Base-by-base conservation (phyloP, 2,329 filamentous ascomycete species). In the Cladosporium sp. region DNA sequence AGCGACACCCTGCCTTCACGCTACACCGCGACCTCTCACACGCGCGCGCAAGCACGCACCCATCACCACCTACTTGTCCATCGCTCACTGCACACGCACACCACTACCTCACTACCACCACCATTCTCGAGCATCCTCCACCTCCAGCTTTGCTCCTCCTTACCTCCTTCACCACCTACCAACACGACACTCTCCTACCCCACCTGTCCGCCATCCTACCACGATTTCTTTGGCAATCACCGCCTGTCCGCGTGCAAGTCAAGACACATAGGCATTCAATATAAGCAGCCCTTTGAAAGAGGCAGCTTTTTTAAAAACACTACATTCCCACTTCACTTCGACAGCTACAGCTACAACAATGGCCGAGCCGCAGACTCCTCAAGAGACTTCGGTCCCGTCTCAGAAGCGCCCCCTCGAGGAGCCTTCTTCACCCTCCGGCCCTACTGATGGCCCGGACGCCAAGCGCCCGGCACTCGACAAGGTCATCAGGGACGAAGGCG, bases 391-490 rank as follows among this genome's bases (percentile, higher is more conserved):
- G 67, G 80, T 80, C 68, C 87, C 87, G 60, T 90, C 88, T 67
- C 88, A 92, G 76, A 99, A 99, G 87, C 93, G 95, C 76, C 95
- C 95, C 68, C 88, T 99, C 71, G 95, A 99, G 84, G 95, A 98
- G 77, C 91, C 94, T 12, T 98, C 95, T 21, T 99, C 95, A 11
- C 95, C 95, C 41, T 96, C 93, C 36, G 91, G 91, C 69, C 90
- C 91, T 47, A 92, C 88, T 77, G 95, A 98, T 75, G 93, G 97
- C 78, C 95, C 96, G 64, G 95, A 99, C 74, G 95, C 95, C 69
- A 99, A 99, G 84, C 92, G 95, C 72, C 95, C 92, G 59, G 95
- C 95, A 47, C 88, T 99, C 69, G 94, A 98, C 82, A 99, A 98
- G 84, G 85, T 93, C 72, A 85, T 91, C 73, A 92, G 91, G 78